Conservation (phyloP, 2,329 filamentous ascomycete species). For the Trichoderma citrinoviride region DNA sequence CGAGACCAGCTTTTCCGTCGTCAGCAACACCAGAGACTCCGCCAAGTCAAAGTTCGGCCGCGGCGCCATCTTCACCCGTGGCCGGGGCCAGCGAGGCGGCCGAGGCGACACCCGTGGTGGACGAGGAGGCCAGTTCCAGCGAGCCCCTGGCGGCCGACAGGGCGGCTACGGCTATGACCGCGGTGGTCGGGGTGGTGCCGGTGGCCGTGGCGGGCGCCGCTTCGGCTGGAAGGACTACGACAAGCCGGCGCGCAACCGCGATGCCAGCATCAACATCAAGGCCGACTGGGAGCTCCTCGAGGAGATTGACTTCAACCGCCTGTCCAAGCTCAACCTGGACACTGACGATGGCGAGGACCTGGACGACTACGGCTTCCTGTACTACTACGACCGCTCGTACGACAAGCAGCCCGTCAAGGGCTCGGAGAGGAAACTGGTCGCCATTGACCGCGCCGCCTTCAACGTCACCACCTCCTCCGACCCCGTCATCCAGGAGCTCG, state of each 20-base stretch:
- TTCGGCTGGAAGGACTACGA: constrained; percentile 99
- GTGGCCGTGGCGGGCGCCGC: constrained; percentile 73
- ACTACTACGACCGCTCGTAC: constrained; percentile 95
- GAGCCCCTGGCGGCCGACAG: constrained; percentile 66
- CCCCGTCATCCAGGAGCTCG: constrained; percentile 93
- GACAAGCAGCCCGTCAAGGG: constrained; percentile 92
- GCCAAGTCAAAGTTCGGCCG: constrained; percentile 84
- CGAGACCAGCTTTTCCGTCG: constrained; percentile 95
- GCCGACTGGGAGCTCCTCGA: constrained; percentile 93
- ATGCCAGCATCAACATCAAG: constrained; percentile 94
- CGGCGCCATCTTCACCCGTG: constrained; percentile 85
- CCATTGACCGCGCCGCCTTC: constrained; percentile 92
- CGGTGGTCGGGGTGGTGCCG: constrained; percentile 64
- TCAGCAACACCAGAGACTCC: constrained; percentile 88
- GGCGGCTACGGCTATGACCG: constrained; percentile 64
- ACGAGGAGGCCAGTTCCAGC: constrained; percentile 63
- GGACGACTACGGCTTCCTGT: constrained; percentile 93
- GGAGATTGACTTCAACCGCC: constrained; percentile 96
- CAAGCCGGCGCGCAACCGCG: constrained; percentile 93
- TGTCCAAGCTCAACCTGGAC: constrained; percentile 93
- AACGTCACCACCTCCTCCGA: constrained; percentile 97
- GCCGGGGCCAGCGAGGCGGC: constrained; percentile 73
- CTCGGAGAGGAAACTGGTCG: constrained; percentile 79
- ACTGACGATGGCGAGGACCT: constrained; percentile 93
- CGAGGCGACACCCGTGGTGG: constrained; percentile 61